Conservation (phyloP, 805 yeast genomes). For the Metschnikowia shivogae region DNA sequence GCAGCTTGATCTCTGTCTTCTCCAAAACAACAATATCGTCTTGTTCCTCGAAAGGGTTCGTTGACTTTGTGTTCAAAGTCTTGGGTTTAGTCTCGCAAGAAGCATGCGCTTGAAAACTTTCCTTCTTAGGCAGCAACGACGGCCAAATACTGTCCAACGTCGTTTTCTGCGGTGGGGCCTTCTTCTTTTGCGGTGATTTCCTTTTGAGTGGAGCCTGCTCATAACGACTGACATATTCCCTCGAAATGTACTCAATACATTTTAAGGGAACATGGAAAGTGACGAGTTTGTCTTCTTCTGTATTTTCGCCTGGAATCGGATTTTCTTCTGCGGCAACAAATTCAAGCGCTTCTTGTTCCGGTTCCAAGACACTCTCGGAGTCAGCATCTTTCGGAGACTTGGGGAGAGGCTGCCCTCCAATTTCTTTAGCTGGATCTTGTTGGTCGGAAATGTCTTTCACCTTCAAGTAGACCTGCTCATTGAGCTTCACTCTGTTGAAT, state of each 20-base stretch:
- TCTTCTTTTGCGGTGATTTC: slow-evolving; percentile 17
- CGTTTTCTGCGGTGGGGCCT: slow-evolving; percentile 21
- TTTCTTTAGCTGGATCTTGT: background rate
- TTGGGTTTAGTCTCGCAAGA: background rate
- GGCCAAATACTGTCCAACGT: slow-evolving; percentile 24
- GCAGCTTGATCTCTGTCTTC: background rate
- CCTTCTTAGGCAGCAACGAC: slow-evolving; percentile 8
- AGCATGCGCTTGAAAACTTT: background rate
- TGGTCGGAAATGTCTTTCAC: background rate
- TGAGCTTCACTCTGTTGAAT: slow-evolving; percentile 13
- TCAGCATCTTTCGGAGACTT: background rate
- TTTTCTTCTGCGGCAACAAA: background rate
- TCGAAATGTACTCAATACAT: slow-evolving; percentile 16
- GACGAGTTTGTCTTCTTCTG: slow-evolving; percentile 11
- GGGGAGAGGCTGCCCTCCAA: background rate
- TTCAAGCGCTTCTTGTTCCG: background rate
- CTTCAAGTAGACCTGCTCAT: slow-evolving; percentile 14
- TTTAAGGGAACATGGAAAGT: slow-evolving; percentile 17
- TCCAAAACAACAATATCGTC: background rate
- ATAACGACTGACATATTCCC: slow-evolving; percentile 12
- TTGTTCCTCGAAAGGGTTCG: background rate
- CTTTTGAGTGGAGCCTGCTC: slow-evolving; percentile 7
- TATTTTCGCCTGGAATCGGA: slow-evolving; percentile 2
- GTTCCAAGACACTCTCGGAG: background rate
- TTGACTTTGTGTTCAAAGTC: background rate